These are phyloP conservation scores for Volutella citrinella DNA, from an alignment of 2,329 filamentous ascomycete species.

Conservation along the genomic window DNA sequence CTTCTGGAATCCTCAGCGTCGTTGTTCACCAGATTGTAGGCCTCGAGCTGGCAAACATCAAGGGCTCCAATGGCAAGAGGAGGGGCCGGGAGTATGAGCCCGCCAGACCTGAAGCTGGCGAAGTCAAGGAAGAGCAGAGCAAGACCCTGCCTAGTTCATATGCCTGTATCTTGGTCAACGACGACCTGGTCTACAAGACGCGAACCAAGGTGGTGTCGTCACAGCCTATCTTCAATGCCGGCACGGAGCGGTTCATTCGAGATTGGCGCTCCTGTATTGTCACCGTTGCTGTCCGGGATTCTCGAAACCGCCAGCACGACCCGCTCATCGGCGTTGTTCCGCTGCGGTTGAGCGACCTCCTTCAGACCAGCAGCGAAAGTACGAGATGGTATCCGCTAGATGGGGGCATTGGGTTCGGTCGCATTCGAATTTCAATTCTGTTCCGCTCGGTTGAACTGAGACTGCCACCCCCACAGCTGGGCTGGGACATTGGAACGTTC, in stretches of 20 bases:
- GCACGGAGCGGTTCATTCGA: slow-evolving; percentile 86
- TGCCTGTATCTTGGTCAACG: slow-evolving; percentile 88
- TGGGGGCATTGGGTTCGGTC: slow-evolving; percentile 88
- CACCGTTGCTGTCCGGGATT: slow-evolving; percentile 84
- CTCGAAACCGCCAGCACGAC: slow-evolving; percentile 87
- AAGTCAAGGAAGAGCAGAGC: slow-evolving; percentile 80
- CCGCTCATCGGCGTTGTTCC: slow-evolving; percentile 91
- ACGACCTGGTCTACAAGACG: slow-evolving; percentile 90
- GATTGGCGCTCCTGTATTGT: slow-evolving; percentile 89
- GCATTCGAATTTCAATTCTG: slow-evolving; percentile 81
- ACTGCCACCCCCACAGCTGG: slow-evolving; percentile 79
- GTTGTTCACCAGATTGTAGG: slow-evolving; percentile 95
- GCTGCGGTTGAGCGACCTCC: slow-evolving; percentile 80
- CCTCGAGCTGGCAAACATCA: slow-evolving; percentile 85
- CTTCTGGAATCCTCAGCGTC: slow-evolving; percentile 81
- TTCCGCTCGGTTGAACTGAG: slow-evolving; percentile 87
- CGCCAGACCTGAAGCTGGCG: slow-evolving; percentile 75
- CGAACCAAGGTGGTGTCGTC: slow-evolving; percentile 89
- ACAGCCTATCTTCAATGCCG: slow-evolving; percentile 95
- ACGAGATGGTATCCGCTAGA: slow-evolving; percentile 96
- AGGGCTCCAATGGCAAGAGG: slow-evolving; percentile 76
- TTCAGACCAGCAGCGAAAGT: slow-evolving; percentile 80
- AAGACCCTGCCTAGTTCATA: slow-evolving; percentile 84
- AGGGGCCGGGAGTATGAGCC: slow-evolving; percentile 88
- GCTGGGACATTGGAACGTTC: slow-evolving; percentile 95